Evolutionary conservation across 768 basidiomycete species (phyloP), one percentile per base, ranked within the genome.

Genomic region (Kwoniella heveanensis): DNA sequence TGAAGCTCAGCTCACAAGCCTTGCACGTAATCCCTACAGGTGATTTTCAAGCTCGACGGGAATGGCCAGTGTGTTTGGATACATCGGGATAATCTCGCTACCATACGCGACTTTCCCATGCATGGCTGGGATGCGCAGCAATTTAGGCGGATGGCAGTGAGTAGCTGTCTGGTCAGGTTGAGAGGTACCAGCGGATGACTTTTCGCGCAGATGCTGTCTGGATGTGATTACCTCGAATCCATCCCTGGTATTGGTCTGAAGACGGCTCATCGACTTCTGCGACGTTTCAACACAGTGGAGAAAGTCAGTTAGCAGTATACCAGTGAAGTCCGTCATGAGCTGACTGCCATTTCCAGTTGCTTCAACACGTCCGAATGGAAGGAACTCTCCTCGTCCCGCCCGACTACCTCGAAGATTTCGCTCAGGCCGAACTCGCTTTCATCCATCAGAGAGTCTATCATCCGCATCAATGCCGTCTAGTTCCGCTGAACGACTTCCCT

Each of bases 191-290:
- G 25, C 21, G 29, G 25, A 25, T 27, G 6, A 32, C n/a, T 26
- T 51, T 17, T n/a, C 47, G 3, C 22, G 22, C 48, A 81, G 80
- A 81, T 81, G 69, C 75, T 81, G 1, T 74, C 77, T 0, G 80
- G 80, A 9, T 81, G 80, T 49, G 80, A 81, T 56, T 81, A 80
- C 59, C 71, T 98, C 22, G 86, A 90, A 9, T 94, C 90, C 69
- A 91, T 99, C 54, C 86, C 85, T 24, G 95, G 95, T 1, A 83
- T 99, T 44, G 96, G 96, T 7, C 81, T 99, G 74, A 98, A 96
- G 84, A 98, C 91, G 13, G 93, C 96, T 6, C 90, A 88, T 81
- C 80, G 83, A 21, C 82, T 97, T 39, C 80, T 99, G 68, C 83
- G 88, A 72, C 91, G 90, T 77, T 86, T 90, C 84, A 90, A 89